A percentile compares a stretch with the other conserved stretches of the same genome.
phyloP scores from a whole-genome alignment of 1,139 yeast species.

The Geotrichum klebahnii region DNA sequence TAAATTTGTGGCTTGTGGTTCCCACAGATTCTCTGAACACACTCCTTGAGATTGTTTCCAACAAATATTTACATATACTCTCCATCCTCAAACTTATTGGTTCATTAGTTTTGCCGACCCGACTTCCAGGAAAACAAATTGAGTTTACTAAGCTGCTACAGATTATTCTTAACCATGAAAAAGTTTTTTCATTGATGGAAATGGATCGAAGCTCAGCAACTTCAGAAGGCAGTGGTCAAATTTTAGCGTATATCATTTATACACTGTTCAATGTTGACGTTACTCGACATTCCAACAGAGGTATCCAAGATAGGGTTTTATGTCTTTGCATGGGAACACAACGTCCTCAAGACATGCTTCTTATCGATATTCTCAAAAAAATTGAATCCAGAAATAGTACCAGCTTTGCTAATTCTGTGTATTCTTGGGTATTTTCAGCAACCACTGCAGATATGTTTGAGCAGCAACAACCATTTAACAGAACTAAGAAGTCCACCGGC shows the following conservation, averaged over 20 bases:
- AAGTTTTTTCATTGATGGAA: slow-evolving; percentile 16
- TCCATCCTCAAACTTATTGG: slow-evolving; percentile 47
- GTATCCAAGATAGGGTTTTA: slow-evolving; percentile 49
- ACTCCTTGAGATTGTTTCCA: slow-evolving; percentile 61
- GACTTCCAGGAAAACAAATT: slow-evolving; percentile 31
- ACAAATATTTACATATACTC: slow-evolving; percentile 47
- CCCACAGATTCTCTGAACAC: slow-evolving; percentile 54
- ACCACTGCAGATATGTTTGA: slow-evolving; percentile 20
- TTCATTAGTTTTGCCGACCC: slow-evolving; percentile 41
- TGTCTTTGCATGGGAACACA: slow-evolving; percentile 59
- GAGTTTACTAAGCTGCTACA: slow-evolving; percentile 59
- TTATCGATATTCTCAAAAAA: slow-evolving; percentile 52
- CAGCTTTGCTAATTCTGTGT: slow-evolving; percentile 21
- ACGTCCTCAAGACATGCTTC: slow-evolving; percentile 56
- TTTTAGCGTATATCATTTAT: slow-evolving; percentile 29
- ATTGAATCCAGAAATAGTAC: slow-evolving; percentile 46
- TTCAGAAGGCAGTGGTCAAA: slow-evolving; percentile 20
- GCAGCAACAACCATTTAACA: slow-evolving; percentile 5
- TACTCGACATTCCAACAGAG: slow-evolving; percentile 46
- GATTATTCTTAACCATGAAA: slow-evolving; percentile 53
- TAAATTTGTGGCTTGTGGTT: slow-evolving; percentile 46
- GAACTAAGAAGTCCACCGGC: slow-evolving; percentile 1
- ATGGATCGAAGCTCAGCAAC: slow-evolving; percentile 4
- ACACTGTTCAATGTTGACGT: slow-evolving; percentile 42
- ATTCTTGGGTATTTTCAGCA: slow-evolving; percentile 22